Evolutionary conservation across 495 filamentous ascomycete genomes (phyloP), one percentile per base, ranked within the genome.

Genomic region (Bathelium albidoporum): DNA sequence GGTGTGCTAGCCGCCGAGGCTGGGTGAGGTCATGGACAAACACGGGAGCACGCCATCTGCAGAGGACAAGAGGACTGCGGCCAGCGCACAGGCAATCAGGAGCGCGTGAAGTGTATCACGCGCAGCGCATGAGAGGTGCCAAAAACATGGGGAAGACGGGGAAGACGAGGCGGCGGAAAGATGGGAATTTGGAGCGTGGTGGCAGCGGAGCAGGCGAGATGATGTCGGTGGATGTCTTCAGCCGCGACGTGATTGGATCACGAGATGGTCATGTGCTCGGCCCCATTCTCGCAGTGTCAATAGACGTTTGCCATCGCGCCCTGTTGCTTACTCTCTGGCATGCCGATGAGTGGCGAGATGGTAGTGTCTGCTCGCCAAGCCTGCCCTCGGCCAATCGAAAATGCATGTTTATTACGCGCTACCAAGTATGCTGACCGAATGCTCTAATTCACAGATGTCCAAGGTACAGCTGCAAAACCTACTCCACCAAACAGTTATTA

Each of bases 151-250:
- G 24, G 49, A 55, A 9, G 24, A n/a, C 12, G 12, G 29, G 20
- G 29, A 29, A 16, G 11, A 24, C 11, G 49, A 7, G 11, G 24
- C 9, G 12, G 24, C 16, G 20, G 49, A 5, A 20, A 28, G 24
- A 20, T 5, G 9, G 49, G 5, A 20, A 20, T 9, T 28, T 9
- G 5, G 49, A 29, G 43, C 3, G 4, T n/a, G 49, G 4, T 26
- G 49, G 24, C 2, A 20, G 2, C 20, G 24, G 24, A 5, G 24
- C 22, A 12, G 24, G 49, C 49, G 11, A 9, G 49, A 55, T 55
- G 49, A 55, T 55, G 49, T 55, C 49, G 49, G 12, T 55, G 49
- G 49, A 39, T 20, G 49, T n/a, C 26, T 55, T 55, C 20, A 55
- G 24, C 49, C 22, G 24, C 22, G 24, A 55, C 29, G 22, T 55